Evolutionary conservation across 495 filamentous ascomycete species (phyloP), one percentile per base, ranked within the genome.

Genomic region (Tuber indicum): DNA sequence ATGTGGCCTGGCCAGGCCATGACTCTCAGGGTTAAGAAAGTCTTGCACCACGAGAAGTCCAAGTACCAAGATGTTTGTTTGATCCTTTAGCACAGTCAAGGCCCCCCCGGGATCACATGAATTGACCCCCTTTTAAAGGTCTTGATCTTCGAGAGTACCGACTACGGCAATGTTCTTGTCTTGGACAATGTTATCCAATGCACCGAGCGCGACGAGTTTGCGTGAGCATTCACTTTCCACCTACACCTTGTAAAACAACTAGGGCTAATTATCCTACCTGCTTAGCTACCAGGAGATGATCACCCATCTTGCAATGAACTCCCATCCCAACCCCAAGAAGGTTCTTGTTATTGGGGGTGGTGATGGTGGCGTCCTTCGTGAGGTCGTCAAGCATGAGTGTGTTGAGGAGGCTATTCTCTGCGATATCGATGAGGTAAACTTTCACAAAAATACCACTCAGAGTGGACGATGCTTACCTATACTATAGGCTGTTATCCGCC

Each of bases 1-100:
- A 97, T 98, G 94, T 99, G 96, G 96, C 96, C 96, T 72, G 96
- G 96, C 82, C 96, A 98, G 86, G 96, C 96, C 83, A 98, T 98
- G 95, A 97, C 92, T 79, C 91, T 99, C 84, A 94, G 93, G 87
- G 95, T 99, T 85, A 93, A 99, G 86, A 92, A 97, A 87, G 90
- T 98, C 84, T 88, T 99, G 74, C 96, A 98, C 88, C 94, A 97
- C 87, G 96, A 99, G 88, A 97, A 97, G 89, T 96, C 93, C 88
- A 88, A 94, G 88, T 99, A 97, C 87, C 96, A 99, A 87, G 96
- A 98, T 84, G 94, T 99, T 72, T 62, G 78, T 81, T 71, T 36
- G 21, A 66, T 70, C 41, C 44, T 4, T 47, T 49, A 46, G 70
- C 39, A 7, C 46, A 62, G n/a, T 12, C 52, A 32, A 26, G 52